Evolutionary conservation across 345 rosid genomes (phyloP).

Genomic region (Dipteronia sinensis): DNA sequence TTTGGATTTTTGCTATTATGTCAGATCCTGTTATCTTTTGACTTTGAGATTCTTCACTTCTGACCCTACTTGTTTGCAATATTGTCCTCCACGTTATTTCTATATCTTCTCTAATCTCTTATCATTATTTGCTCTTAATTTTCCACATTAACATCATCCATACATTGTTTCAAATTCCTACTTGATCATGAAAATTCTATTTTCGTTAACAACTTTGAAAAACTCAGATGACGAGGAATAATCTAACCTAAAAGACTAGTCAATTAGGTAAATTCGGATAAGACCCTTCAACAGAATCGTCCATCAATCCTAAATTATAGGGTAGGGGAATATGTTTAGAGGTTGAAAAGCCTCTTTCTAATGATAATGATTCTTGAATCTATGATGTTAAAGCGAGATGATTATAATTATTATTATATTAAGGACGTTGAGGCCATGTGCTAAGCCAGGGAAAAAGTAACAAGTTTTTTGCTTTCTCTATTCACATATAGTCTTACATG

Average conservation of each 20-base stretch:
- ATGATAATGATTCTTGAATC: not conserved
- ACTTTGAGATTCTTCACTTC: slow-evolving; percentile 27
- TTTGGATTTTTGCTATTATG: slow-evolving; percentile 48
- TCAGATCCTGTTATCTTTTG: slow-evolving; percentile 43
- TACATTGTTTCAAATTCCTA: not conserved
- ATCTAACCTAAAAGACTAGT: no score
- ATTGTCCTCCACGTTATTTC: not conserved
- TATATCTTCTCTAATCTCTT: not conserved
- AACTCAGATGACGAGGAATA: no score
- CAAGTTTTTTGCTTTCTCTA: slow-evolving; percentile 25
- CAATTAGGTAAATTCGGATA: not conserved
- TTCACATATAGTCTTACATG: slow-evolving; percentile 13
- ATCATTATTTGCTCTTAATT: not conserved
- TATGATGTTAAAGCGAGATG: slow-evolving; percentile 7
- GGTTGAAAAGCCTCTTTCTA: slow-evolving; percentile 10
- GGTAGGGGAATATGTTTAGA: not conserved
- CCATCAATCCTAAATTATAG: not conserved
- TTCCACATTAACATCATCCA: not conserved
- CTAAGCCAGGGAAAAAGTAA: slow-evolving; percentile 39
- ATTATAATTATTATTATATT: slow-evolving; percentile 13
- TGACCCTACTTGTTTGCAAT: slow-evolving; percentile 43
- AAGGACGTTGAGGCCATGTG: slow-evolving; percentile 59
- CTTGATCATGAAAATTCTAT: not conserved
- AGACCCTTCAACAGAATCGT: not conserved
- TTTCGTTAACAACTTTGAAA: no score